Base-by-base conservation (phyloP, 2,329 filamentous ascomycete genomes). In the Neodidymelliopsis sp. region DNA sequence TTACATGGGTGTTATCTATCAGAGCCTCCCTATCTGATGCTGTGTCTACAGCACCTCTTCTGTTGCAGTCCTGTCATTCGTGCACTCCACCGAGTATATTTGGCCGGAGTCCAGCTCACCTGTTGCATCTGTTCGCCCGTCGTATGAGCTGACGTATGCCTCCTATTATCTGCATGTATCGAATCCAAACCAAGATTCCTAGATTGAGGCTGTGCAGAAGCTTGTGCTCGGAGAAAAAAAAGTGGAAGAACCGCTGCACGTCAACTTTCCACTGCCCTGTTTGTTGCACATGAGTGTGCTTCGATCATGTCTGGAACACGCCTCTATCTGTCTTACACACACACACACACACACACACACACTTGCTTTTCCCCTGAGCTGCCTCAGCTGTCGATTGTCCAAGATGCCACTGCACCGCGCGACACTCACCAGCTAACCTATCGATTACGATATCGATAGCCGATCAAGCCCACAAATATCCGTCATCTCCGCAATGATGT, bases 401-500 rank as follows among this genome's bases (percentile, higher is more conserved):
- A 37, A 7, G 18, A 8, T 19, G 38, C 29, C 18, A 2, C 10
- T 31, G 31, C 19, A 34, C n/a, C n/a, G n/a, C n/a, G n/a, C n/a
- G n/a, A n/a, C n/a, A n/a, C n/a, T n/a, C n/a, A 15, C 37, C n/a
- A 13, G 27, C 46, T 43, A 20, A 43, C 22, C 33, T 43, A 43
- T 49, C 35, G 47, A 50, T 45, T 23, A 22, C 47, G 39, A 9
- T 16, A 50, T 50, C 40, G 47, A 50, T 50, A 41, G 47, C 36
- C 23, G 35, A 41, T 45, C 35, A 35, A 44, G 18, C 27, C 47
- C 47, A 45, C 40, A 40, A 44, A 36, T 50, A 27, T 37, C 40
- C 47, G 47, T 19, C 35, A 40, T 29, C 47, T 45, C 47, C 47
- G 27, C 40, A 45, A 40, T 40, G 40, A 45, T 45, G 47, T 50